Conservation (phyloP, 2,329 filamentous ascomycete species). For the Epichloe scottii region DNA sequence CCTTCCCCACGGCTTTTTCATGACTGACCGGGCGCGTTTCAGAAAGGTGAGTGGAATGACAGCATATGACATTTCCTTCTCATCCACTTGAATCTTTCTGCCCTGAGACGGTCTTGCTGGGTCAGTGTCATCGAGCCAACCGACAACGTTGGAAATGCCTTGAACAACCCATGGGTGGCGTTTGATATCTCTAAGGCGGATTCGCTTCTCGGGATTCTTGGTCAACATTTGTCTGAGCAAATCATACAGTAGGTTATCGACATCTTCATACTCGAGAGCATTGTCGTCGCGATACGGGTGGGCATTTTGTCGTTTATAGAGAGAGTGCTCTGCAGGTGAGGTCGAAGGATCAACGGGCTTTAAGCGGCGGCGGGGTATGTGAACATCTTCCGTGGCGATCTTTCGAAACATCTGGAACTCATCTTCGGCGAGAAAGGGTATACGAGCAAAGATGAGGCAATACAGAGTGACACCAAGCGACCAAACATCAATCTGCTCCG, state of each 20-base stretch:
- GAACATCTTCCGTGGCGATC: constrained; percentile 86
- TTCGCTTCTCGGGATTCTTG: constrained; percentile 82
- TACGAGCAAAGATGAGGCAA: constrained; percentile 84
- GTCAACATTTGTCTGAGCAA: constrained; percentile 66
- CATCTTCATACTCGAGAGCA: constrained; percentile 71
- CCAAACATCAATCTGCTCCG: constrained; percentile 94
- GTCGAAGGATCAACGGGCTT: constrained; percentile 56
- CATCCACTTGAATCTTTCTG: constrained; percentile 83
- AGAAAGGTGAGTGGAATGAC: constrained; percentile 83
- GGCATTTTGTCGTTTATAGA: constrained; percentile 44
- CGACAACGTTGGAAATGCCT: constrained; percentile 59
- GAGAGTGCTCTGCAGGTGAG: constrained; percentile 39
- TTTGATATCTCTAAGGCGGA: constrained; percentile 84
- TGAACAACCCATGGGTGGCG: constrained; percentile 82
- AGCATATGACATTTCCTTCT: constrained; percentile 76
- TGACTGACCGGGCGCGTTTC: constrained; percentile 68
- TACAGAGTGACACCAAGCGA: constrained; percentile 92
- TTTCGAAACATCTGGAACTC: constrained; percentile 85
- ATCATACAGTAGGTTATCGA: constrained; percentile 70
- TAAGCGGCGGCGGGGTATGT: constrained; percentile 73
- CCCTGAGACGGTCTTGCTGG: constrained; percentile 66
- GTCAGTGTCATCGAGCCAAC: constrained; percentile 92
- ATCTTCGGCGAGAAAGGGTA: constrained; percentile 85
- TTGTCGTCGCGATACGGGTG: constrained; percentile 64
- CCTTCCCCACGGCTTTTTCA: constrained; percentile 54